Conservation (phyloP, 208 protist genomes). For the Trypanosoma avium region DNA sequence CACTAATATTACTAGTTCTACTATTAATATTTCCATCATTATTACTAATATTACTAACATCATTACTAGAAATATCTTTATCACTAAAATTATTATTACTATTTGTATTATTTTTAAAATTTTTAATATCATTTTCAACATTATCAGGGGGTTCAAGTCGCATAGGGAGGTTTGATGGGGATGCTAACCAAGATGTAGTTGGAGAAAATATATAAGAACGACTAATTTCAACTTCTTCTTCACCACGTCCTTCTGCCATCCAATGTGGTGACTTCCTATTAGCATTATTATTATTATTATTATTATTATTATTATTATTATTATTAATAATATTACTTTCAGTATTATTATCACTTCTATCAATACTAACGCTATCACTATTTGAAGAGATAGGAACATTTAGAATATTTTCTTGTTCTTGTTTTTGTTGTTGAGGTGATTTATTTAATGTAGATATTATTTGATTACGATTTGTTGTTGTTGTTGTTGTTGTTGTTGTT, state of each 20-base stretch:
- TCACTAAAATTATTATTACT: background rate
- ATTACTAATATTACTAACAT: background rate
- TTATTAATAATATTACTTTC: background rate
- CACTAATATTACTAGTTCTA: background rate
- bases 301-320: background rate
- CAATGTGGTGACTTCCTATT: conserved; percentile 15
- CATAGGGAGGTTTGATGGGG: conserved; percentile 28
- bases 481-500: conserved; percentile 16
- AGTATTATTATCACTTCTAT: background rate
- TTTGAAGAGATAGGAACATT: background rate
- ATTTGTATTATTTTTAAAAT: background rate
- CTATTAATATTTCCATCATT: background rate
- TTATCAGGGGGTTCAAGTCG: conserved; percentile 1
- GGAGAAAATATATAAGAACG: conserved; percentile 60
- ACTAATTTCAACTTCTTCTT: conserved; percentile 80
- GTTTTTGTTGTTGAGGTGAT: background rate
- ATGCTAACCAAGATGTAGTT: conserved; percentile 67
- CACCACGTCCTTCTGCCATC: conserved; percentile 46
- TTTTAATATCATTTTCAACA: background rate
- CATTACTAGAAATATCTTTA: background rate
- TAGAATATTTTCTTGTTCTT: conserved; percentile 12
- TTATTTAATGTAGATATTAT: too few species aligned
- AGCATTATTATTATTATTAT: background rate
- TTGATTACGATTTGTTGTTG: conserved; percentile 5
- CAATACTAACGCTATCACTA: too few species aligned